phyloP scores from a whole-genome alignment of 169 alveolate genomes.

The Amoebophrya sp. region DNA sequence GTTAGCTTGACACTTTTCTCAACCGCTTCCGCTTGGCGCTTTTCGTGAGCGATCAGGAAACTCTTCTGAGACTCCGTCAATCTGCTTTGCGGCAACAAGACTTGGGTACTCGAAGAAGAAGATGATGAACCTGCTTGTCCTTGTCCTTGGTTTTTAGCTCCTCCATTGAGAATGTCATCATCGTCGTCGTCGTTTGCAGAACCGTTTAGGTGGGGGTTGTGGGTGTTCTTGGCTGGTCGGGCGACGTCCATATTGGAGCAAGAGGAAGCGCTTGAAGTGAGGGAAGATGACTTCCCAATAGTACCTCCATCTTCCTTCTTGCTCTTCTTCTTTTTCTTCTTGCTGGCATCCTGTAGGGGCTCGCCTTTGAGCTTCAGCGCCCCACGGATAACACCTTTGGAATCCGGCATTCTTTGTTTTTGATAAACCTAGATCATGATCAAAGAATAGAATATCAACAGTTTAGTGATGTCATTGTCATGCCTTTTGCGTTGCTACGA shows the following conservation, averaged over 20 bases:
- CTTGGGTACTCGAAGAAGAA: background rate
- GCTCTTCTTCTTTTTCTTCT: background rate
- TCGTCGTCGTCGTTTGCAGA: background rate
- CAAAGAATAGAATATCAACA: background rate
- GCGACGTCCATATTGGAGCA: background rate
- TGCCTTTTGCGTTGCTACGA: background rate
- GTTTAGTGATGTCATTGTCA: background rate
- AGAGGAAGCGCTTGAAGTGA: background rate
- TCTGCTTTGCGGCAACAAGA: background rate
- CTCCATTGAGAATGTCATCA: background rate
- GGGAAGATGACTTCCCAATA: background rate
- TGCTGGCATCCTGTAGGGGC: background rate
- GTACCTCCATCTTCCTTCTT: background rate
- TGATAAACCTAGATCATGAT: too few relatives aligned
- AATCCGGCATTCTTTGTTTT: background rate
- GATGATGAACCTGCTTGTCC: background rate
- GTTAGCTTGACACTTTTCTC: background rate
- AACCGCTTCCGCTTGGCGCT: background rate
- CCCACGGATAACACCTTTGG: background rate
- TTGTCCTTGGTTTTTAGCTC: background rate
- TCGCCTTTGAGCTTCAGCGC: conserved; percentile 20
- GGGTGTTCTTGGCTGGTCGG: background rate
- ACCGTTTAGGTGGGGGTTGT: background rate
- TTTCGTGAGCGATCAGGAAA: background rate
- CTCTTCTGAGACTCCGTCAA: background rate